Conservation (phyloP, 2,329 filamentous ascomycete species). For the Hortaea sp. region DNA sequence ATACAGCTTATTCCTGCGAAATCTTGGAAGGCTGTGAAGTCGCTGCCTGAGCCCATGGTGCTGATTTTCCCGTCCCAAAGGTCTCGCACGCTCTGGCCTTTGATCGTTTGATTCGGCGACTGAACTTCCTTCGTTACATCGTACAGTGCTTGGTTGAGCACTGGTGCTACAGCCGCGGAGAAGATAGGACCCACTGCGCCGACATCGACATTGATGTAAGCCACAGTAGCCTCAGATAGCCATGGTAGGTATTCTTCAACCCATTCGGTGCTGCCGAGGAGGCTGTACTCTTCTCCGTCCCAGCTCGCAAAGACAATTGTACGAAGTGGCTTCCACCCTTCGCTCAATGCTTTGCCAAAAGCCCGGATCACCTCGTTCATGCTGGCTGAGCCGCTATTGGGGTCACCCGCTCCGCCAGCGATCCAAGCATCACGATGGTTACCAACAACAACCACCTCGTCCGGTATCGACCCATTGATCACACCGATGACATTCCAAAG, state of each 20-base stretch:
- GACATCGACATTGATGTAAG: constrained; percentile 80
- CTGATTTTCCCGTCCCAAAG: constrained; percentile 45
- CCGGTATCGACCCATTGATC: constrained; percentile 74
- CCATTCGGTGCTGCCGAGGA: constrained; percentile 85
- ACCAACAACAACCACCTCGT: constrained; percentile 83
- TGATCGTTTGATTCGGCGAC: constrained; percentile 59
- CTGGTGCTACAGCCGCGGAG: constrained; percentile 55
- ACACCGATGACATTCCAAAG: constrained; percentile 73
- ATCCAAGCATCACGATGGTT: constrained; percentile 91
- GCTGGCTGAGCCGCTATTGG: constrained; percentile 71
- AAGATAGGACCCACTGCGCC: constrained; percentile 59
- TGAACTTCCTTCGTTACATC: constrained; percentile 54
- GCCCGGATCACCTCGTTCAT: constrained; percentile 69
- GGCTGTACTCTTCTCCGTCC: constrained; percentile 67
- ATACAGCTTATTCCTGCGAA: constrained; percentile 41
- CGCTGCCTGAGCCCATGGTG: constrained; percentile 44
- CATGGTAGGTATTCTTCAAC: constrained; percentile 82
- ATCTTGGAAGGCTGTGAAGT: constrained; percentile 45
- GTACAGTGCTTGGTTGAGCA: constrained; percentile 64
- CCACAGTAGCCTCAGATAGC: constrained; percentile 62
- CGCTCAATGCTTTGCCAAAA: constrained; percentile 60
- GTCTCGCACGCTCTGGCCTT: constrained; percentile 61
- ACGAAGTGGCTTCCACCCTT: constrained; percentile 73
- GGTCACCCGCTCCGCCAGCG: constrained; percentile 71
- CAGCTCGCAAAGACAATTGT: constrained; percentile 78